A percentile compares a stretch with the other conserved stretches of the same genome.
Evolutionary conservation across 1,139 yeast species (phyloP).

Genomic region (Nakaseomyces kungkrabaensis): DNA sequence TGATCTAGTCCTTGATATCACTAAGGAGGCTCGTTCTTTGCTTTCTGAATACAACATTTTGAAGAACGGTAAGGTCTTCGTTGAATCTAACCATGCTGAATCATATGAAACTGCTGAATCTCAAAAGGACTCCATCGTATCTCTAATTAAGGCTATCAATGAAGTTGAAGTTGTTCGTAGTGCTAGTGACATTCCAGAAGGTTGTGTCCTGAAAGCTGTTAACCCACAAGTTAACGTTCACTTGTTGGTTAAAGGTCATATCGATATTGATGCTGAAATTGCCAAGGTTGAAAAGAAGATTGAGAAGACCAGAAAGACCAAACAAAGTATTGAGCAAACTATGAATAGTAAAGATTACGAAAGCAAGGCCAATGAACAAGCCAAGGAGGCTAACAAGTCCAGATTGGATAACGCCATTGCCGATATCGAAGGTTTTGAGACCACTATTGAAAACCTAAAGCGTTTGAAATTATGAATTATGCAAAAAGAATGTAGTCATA

Average conservation of each 20-base stretch:
- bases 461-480: conserved; percentile 4
- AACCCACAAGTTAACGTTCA: conserved; percentile 78
- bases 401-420: conserved; percentile 67
- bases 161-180: conserved; percentile 52
- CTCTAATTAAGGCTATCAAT: conserved; percentile 85
- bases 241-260: conserved; percentile 85
- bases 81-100: conserved; percentile 51
- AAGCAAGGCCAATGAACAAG: conserved; percentile 73
- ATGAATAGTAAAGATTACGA: conserved; percentile 72
- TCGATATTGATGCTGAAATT: conserved; percentile 87
- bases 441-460: conserved; percentile 57
- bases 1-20: conserved; percentile 73
- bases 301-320: conserved; percentile 41
- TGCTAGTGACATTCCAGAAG: conserved; percentile 59
- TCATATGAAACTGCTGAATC: conserved; percentile 40
- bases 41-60: conserved; percentile 81
- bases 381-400: conserved; percentile 64
- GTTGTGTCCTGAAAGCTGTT: conserved; percentile 80
- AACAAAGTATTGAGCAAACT: conserved; percentile 46
- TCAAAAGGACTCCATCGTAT: conserved; percentile 76
- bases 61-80: conserved; percentile 77
- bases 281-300: conserved; percentile 71
- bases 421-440: conserved; percentile 77
- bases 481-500: conserved; percentile 8
- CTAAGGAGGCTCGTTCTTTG: conserved; percentile 86